Conservation (phyloP, 768 basidiomycete genomes). For the Hirschioporus abietinus region DNA sequence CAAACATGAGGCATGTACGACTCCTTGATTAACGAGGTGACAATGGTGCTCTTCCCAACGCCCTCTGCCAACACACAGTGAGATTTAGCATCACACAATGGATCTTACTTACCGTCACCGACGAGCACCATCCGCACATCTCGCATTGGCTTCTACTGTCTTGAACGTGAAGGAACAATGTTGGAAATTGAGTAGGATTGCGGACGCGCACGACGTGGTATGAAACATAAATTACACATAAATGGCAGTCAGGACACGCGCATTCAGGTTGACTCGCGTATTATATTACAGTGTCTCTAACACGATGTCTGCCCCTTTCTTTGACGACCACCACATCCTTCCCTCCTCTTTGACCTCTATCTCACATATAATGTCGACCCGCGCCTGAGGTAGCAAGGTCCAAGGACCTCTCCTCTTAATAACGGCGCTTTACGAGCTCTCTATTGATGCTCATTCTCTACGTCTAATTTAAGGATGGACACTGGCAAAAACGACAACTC, state of each 20-base stretch:
- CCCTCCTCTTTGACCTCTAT: not conserved
- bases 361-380: not conserved
- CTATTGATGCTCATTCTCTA: not conserved
- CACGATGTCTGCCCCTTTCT: not conserved
- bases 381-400: constrained; percentile 1
- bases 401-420: not conserved
- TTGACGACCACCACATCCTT: not conserved
- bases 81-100: constrained; percentile 9
- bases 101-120: constrained; percentile 69
- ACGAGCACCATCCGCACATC: constrained; percentile 94
- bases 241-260: not conserved
- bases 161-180: not conserved
- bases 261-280: not conserved
- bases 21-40: constrained; percentile 96
- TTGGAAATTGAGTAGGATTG: not conserved
- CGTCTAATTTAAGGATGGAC: not conserved
- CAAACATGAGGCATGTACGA: constrained; percentile 84
- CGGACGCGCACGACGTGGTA: not conserved
- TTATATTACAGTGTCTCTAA: not conserved
- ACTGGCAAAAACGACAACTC: not conserved
- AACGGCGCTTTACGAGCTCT: not conserved
- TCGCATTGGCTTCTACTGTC: constrained; percentile 27
- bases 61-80: constrained; percentile 54
- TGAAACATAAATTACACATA: not conserved
- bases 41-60: constrained; percentile 96